Percentiles rank a stretch among this genome's conserved stretches.
phyloP scores from a whole-genome alignment of 1,284 basidiomycete species.

The Lentinula novae-zelandiae region DNA sequence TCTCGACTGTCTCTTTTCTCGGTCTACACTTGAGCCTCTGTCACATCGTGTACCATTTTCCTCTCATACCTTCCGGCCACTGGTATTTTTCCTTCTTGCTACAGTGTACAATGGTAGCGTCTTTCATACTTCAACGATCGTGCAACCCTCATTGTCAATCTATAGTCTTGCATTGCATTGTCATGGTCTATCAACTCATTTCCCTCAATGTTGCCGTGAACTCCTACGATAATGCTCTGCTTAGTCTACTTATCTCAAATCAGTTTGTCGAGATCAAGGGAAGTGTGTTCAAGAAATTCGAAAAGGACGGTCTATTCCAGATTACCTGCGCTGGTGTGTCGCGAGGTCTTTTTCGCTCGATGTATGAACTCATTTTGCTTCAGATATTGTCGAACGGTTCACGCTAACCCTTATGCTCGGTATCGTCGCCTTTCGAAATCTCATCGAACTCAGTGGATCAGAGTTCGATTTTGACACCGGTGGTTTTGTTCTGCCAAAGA shows the following conservation, averaged over 20 bases:
- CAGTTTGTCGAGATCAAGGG: conserved; percentile 99
- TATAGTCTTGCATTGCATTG: conserved; percentile 84
- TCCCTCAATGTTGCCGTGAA: conserved; percentile 98
- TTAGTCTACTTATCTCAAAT: conserved; percentile 94
- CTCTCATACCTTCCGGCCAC: conserved; percentile 67
- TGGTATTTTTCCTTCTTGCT: conserved; percentile 84
- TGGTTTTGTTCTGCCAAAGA: conserved; percentile 69
- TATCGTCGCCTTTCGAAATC: conserved; percentile 90
- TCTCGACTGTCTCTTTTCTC: conserved; percentile 93
- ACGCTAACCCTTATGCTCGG: conserved; percentile 89
- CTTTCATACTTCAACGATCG: background rate
- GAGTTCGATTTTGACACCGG: conserved; percentile 76
- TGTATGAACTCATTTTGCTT: conserved; percentile 6
- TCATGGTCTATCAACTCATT: conserved; percentile 96
- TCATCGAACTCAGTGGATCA: conserved; percentile 91
- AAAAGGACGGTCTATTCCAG: conserved; percentile 99
- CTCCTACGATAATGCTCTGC: conserved; percentile 94
- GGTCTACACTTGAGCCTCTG: conserved; percentile 81
- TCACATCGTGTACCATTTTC: conserved; percentile 59
- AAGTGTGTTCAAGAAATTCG: conserved; percentile 99
- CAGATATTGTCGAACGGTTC: conserved; percentile 98
- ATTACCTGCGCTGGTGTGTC: conserved; percentile 89
- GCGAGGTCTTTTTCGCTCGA: background rate
- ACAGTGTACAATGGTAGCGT: conserved; percentile 76
- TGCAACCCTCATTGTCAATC: background rate